Base-by-base conservation (phyloP, 129 eudicot genomes). In the Flaveria linearis region DNA sequence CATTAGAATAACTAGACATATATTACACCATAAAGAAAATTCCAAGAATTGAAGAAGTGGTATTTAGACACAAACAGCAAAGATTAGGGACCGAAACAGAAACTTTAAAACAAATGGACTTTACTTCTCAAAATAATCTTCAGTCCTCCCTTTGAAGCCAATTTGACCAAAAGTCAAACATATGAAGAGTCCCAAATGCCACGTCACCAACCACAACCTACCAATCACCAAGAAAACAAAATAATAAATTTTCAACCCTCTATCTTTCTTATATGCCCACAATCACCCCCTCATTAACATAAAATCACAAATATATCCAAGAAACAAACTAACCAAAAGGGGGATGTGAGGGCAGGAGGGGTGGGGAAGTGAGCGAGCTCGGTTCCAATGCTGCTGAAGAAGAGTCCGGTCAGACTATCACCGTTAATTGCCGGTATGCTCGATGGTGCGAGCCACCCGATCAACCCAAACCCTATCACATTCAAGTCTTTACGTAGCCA, bases 111-210 rank as follows among this genome's bases (percentile, higher is more conserved):
- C 50, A 80, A 70, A 28, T 23, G 9, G 13, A 65, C 50, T 80
- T 74, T 74, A 80, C 55, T 80, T 87, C 73, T 77, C 88, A 43
- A 93, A 91, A 86, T 94, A 94, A 10, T 86, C 89, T 66, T 94
- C 98, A 45, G 96, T 84, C 97, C 98, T 88, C 9, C 99, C 99
- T 76, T 91, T 95, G 94, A 95, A 95, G 3, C 99, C 99, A 76
- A 95, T 95, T 77, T 95, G 99, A 52, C 99, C 99, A 72, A 95
- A 95, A 53, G 97, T 91, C 7, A 95, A 90, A 86, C 81, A 58
- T 26, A 95, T 30, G 76, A 95, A 95, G 75, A 95, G 84, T 45
- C 99, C 99, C 83, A 95, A 76, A 79, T 95, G 99, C 99, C 99
- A 95, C 15, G 82, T 77, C 8, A 93, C 78, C 89, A 93, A 36